Percentiles rank a stretch among this genome's conserved stretches.
Conservation (phyloP, 2,329 filamentous ascomycete species). For the Eutypella sp. region DNA sequence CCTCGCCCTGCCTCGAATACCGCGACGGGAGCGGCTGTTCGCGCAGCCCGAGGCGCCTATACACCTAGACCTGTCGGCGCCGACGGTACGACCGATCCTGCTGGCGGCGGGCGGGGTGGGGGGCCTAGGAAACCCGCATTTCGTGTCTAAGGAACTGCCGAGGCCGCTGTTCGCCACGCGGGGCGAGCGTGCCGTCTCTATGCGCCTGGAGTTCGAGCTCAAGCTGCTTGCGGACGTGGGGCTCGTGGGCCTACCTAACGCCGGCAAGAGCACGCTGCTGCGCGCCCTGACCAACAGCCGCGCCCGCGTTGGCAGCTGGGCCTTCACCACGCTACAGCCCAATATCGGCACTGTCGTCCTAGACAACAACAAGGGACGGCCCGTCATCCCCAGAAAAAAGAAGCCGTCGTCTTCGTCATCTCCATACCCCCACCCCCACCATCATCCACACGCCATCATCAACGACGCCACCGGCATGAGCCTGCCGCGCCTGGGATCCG, state of each 20-base stretch:
- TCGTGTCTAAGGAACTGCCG: conserved; percentile 68
- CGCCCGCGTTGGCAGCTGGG: conserved; percentile 88
- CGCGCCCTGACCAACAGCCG: conserved; percentile 83
- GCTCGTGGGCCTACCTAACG: conserved; percentile 90
- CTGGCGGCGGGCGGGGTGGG: conserved; percentile 84
- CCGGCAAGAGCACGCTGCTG: conserved; percentile 89
- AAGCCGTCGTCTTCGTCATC: conserved; percentile 8
- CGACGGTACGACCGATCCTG: conserved; percentile 78
- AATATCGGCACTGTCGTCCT: conserved; percentile 95
- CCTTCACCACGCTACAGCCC: conserved; percentile 90
- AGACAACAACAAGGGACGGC: conserved; percentile 77
- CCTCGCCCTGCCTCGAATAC: conserved; percentile 46
- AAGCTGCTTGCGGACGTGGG: conserved; percentile 95
- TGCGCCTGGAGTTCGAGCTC: conserved; percentile 82
- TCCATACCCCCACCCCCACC: conserved; percentile 7
- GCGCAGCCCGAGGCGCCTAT: conserved; percentile 71
- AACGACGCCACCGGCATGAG: conserved; percentile 16
- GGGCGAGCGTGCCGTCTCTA: conserved; percentile 71
- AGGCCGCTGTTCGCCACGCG: conserved; percentile 84
- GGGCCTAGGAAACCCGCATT: conserved; percentile 90
- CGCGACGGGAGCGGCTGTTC: conserved; percentile 48
- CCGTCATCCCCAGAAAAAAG: conserved; percentile 37
- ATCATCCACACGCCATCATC: conserved; percentile 35
- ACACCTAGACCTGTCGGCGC: conserved; percentile 65
- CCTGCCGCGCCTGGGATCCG: conserved; percentile 14